phyloP scores from a whole-genome alignment of 2,329 filamentous ascomycete genomes.

The Pestalotiopsis sp. region DNA sequence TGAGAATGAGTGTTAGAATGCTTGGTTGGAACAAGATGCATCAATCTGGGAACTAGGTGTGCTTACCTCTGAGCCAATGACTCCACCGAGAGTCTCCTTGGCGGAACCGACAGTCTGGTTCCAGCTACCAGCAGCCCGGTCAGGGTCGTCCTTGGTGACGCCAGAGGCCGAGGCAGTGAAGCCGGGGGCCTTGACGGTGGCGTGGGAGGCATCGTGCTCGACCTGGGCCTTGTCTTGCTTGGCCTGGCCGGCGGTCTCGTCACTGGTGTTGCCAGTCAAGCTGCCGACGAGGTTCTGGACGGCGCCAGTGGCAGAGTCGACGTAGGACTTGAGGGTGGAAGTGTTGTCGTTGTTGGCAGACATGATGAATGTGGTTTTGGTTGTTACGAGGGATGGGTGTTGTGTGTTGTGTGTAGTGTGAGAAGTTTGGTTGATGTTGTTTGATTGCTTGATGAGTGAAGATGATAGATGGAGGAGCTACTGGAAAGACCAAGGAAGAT shows the following conservation, averaged over 20 bases:
- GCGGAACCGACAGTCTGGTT: slow-evolving; percentile 88
- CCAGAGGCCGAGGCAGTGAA: slow-evolving; percentile 71
- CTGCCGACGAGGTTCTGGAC: slow-evolving; percentile 73
- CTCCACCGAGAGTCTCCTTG: slow-evolving; percentile 79
- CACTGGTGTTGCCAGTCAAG: slow-evolving; percentile 71
- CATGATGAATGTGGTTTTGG: slow-evolving; percentile 28
- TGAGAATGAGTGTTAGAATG: background rate
- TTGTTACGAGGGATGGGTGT: background rate
- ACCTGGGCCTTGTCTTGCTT: slow-evolving; percentile 67
- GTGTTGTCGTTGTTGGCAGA: slow-evolving; percentile 48
- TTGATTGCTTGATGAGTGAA: background rate
- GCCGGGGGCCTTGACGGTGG: slow-evolving; percentile 74
- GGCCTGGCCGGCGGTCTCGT: slow-evolving; percentile 66
- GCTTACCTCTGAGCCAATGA: slow-evolving; percentile 56
- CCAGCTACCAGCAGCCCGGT: slow-evolving; percentile 75
- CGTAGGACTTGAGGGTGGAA: slow-evolving; percentile 79
- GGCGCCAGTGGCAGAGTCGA: slow-evolving; percentile 73
- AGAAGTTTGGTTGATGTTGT: background rate
- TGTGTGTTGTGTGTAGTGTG: background rate
- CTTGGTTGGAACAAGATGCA: background rate
- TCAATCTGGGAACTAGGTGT: background rate
- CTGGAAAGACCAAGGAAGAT: background rate
- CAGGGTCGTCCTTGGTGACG: slow-evolving; percentile 70
- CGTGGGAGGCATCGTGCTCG: slow-evolving; percentile 76
- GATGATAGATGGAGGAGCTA: background rate